Conservation (phyloP, 1,284 basidiomycete species). For the Cryptococcus sp. region DNA sequence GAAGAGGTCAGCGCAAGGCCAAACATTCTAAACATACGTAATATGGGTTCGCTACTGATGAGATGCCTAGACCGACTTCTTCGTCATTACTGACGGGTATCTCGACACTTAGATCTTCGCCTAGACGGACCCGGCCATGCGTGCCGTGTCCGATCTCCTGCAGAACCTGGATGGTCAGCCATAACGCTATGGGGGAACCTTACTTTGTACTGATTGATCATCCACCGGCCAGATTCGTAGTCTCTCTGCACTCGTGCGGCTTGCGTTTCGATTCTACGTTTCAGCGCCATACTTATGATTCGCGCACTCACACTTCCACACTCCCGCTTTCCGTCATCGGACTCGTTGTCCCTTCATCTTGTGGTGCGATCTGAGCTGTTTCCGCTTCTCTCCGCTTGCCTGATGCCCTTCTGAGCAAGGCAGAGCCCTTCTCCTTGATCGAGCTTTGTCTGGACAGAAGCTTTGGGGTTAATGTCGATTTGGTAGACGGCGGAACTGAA, state of each 20-base stretch:
- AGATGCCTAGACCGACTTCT: conserved; percentile 15
- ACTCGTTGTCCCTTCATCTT: conserved; percentile 21
- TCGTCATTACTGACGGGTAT: conserved; percentile 27
- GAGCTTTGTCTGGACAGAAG: conserved; percentile 26
- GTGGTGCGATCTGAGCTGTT: not conserved
- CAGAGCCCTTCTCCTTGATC: conserved; percentile 3
- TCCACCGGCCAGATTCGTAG: conserved; percentile 54
- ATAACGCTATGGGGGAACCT: conserved; percentile 8
- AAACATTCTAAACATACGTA: conserved; percentile 19
- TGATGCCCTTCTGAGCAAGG: not conserved
- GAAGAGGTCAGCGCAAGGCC: conserved; percentile 19
- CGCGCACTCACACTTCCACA: conserved; percentile 39
- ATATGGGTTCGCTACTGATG: conserved; percentile 16
- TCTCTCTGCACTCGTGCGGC: conserved; percentile 51
- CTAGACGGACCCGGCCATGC: conserved; percentile 77
- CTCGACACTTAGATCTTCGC: conserved; percentile 61
- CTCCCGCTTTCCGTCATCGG: conserved; percentile 28
- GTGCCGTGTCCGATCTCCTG: conserved; percentile 73
- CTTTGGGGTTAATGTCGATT: conserved; percentile 42
- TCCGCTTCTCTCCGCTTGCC: conserved; percentile 14
- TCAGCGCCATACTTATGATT: conserved; percentile 2
- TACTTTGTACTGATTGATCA: conserved; percentile 75
- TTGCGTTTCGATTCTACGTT: conserved; percentile 61
- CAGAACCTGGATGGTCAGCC: conserved; percentile 53
- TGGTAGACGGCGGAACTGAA: conserved; percentile 30